phyloP scores from a whole-genome alignment of 176 grass and related monocot species.

The Chrysopogon serrulatus region DNA sequence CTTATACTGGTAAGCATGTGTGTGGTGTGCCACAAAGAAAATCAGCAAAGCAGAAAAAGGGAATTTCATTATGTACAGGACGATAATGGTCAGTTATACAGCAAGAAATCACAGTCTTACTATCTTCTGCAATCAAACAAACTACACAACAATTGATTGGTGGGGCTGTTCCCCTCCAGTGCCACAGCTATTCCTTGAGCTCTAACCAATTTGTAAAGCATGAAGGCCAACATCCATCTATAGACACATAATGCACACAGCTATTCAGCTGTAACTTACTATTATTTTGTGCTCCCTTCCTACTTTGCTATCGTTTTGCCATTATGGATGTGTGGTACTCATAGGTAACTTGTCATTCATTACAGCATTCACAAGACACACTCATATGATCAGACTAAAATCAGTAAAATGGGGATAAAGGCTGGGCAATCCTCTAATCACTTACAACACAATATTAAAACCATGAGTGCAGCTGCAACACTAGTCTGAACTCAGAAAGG shows the following conservation, averaged over 20 bases:
- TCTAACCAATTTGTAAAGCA: neutral
- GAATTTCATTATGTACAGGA: neutral
- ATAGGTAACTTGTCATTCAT: neutral
- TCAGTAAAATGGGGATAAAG: neutral
- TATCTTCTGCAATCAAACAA: neutral
- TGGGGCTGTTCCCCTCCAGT: neutral
- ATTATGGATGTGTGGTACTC: neutral
- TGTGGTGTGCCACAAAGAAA: neutral
- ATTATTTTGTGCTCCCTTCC: neutral
- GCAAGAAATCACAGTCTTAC: neutral
- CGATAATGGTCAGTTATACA: neutral
- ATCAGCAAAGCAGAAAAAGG: neutral
- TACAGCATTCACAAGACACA: neutral
- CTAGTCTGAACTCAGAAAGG: neutral
- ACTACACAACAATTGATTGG: neutral
- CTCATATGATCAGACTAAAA: neutral
- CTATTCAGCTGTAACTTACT: neutral
- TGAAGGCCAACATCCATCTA: neutral
- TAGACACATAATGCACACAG: neutral
- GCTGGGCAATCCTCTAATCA: neutral
- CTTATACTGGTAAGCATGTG: neutral
- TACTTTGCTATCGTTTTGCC: neutral
- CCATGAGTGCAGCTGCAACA: neutral
- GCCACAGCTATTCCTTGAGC: neutral
- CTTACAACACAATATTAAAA: neutral